Base-by-base conservation (phyloP, 805 yeast species). In the Kazachstania kunashirensis region DNA sequence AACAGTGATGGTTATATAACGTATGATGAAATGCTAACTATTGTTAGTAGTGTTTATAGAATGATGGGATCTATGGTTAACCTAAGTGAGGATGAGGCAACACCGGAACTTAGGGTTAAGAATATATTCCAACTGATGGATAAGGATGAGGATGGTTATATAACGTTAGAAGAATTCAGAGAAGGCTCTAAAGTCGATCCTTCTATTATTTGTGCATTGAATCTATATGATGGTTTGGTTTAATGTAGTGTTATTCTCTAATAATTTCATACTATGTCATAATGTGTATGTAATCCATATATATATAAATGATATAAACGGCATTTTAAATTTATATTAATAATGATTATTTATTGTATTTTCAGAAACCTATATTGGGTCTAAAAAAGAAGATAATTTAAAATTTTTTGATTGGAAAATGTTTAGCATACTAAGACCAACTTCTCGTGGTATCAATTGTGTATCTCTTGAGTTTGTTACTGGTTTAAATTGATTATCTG, bases 51-150 rank as follows among this genome's bases (percentile, higher is more conserved):
- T 23, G 83, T 89, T 24, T 89, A 92, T 59, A 83, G 82, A 59
- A 88, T 92, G 97, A 81, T 89, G 41, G 99, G 97, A 1, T 73
- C 88, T 2, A 85, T 88, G 89, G 95, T 88, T 40, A 77, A 77
- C 43, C 67, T 86, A 36, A 83, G 84, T 14, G 89, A 78, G 16
- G 96, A 88, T 53, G 97, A 88, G 50, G 74, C 77, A 31, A 86
- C 97, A 0, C 97, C 98, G 0, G 96, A 88, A 51, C 66, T 77
- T 45, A 70, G 97, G 43, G 85, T 84, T 2, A 71, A 75, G 36
- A 89, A 86, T 66, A 77, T 89, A 29, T 89, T 94, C 62, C 67
- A 60, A 26, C 60, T 75, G 35, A 70, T 85, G 73, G 84, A 79
- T 45, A 81, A 84, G 53, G 75, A 81, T 52, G 63, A 68, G 34